Evolutionary conservation across 1,284 basidiomycete species (phyloP).

Genomic region (Trametes hirsuta): DNA sequence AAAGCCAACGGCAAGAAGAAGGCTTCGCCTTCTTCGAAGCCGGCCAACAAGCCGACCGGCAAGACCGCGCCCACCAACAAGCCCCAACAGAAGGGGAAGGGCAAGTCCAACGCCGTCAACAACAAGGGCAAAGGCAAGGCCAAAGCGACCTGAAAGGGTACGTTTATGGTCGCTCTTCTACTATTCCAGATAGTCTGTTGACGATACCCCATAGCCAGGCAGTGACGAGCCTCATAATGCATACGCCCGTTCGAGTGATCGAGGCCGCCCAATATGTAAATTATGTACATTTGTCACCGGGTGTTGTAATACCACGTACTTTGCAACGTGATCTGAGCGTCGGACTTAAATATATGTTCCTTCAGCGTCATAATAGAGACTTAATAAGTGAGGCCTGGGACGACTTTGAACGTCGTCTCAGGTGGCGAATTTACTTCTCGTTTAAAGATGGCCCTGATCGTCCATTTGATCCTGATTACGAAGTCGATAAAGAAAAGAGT

Average conservation of each 20-base stretch:
- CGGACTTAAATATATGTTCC: slow-evolving; percentile 1
- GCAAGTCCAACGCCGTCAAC: background rate
- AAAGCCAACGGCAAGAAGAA: no score
- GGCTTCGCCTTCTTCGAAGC: no score
- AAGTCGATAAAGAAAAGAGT: background rate
- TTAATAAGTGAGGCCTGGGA: background rate
- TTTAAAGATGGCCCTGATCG: background rate
- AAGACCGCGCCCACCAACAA: no score
- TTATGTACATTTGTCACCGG: background rate
- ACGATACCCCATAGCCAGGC: background rate
- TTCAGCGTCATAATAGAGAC: background rate
- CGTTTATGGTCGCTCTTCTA: background rate
- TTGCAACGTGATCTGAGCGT: background rate
- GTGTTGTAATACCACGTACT: background rate
- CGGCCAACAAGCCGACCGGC: no score
- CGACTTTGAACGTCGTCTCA: background rate
- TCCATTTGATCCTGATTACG: background rate
- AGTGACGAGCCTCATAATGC: background rate
- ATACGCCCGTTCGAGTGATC: background rate
- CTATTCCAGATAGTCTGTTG: background rate
- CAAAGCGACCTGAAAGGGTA: background rate
- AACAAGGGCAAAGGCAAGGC: background rate
- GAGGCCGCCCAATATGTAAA: background rate
- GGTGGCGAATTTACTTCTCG: background rate
- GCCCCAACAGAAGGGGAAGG: no score